Percentiles rank a stretch among this genome's conserved stretches.
Evolutionary conservation across 768 basidiomycete species (phyloP).

Genomic region (Hydnomerulius pinastri): DNA sequence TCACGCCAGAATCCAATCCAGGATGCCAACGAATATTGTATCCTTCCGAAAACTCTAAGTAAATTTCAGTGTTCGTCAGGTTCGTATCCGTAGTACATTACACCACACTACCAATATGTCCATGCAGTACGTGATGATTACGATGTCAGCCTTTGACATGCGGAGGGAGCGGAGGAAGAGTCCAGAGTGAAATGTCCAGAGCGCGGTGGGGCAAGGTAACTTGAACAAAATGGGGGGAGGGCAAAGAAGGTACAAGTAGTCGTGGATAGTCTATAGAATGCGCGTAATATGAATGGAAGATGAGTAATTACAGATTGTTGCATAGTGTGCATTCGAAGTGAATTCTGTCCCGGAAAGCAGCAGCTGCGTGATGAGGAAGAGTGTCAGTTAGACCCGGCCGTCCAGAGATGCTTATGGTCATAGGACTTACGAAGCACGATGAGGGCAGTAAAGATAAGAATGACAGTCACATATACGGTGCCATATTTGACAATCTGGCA

Average conservation of each 20-base stretch:
- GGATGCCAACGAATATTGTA: too few species aligned
- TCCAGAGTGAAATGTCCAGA: slow-evolving; percentile 19
- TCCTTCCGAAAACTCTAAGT: background rate
- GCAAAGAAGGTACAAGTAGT: slow-evolving; percentile 28
- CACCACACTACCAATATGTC: background rate
- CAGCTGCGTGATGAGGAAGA: slow-evolving; percentile 44
- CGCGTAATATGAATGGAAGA: slow-evolving; percentile 24
- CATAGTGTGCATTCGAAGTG: slow-evolving; percentile 68
- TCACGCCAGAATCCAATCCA: too few species aligned
- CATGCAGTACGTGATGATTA: background rate
- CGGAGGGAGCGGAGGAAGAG: too few species aligned
- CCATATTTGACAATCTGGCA: slow-evolving; percentile 83
- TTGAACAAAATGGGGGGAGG: background rate
- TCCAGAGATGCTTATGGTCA: slow-evolving; percentile 7
- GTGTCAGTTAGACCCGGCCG: slow-evolving; percentile 8
- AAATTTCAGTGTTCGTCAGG: slow-evolving; percentile 1
- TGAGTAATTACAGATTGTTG: slow-evolving; percentile 58
- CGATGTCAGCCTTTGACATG: too few species aligned
- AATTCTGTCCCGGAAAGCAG: slow-evolving; percentile 59
- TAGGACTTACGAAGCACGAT: slow-evolving; percentile 71
- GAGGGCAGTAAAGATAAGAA: slow-evolving; percentile 72
- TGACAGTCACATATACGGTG: slow-evolving; percentile 66
- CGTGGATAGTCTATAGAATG: slow-evolving; percentile 32
- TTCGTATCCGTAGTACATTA: slow-evolving; percentile 12
- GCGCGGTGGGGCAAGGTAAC: background rate